These are phyloP conservation scores for Globisporangium cederbergense DNA, from an alignment of 352 stramenopile species.

Conservation along the genomic window DNA sequence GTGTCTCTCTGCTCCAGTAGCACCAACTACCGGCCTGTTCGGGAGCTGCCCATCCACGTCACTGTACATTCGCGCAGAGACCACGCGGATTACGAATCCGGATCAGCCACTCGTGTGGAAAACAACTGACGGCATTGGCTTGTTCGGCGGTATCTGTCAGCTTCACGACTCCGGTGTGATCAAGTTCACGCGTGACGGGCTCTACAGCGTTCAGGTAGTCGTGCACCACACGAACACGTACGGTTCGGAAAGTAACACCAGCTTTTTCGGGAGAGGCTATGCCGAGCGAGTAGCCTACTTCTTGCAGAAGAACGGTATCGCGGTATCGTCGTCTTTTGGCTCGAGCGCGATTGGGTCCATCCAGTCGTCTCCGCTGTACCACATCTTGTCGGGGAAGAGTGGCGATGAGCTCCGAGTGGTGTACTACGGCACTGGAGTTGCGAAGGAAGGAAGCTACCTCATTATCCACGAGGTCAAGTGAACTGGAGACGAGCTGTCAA, in stretches of 20 bases:
- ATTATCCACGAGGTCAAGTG: slow-evolving; percentile 32
- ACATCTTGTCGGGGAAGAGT: not conserved
- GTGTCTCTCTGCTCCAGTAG: not conserved
- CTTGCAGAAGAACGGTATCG: not conserved
- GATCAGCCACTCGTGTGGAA: not conserved
- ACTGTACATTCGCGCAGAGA: slow-evolving; percentile 1
- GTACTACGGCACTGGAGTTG: slow-evolving; percentile 7
- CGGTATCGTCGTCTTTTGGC: not conserved
- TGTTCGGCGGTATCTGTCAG: not conserved
- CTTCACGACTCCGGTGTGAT: not conserved
- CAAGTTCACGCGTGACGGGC: not conserved
- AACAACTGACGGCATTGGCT: not conserved
- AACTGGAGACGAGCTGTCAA: not conserved
- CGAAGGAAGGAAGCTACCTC: slow-evolving; percentile 3
- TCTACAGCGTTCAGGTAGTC: slow-evolving; percentile 5
- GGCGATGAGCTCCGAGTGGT: slow-evolving; percentile 8
- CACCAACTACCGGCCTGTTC: not conserved
- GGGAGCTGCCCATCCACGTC: not conserved
- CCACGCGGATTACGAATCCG: not conserved
- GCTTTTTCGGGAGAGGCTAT: not conserved
- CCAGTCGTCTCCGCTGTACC: slow-evolving; percentile 1
- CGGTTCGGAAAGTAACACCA: not conserved
- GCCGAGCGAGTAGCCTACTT: not conserved
- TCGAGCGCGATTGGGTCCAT: not conserved
- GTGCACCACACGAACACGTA: slow-evolving; percentile 10